phyloP scores from a whole-genome alignment of 441 rosid genomes.

The Hura crepitans region DNA sequence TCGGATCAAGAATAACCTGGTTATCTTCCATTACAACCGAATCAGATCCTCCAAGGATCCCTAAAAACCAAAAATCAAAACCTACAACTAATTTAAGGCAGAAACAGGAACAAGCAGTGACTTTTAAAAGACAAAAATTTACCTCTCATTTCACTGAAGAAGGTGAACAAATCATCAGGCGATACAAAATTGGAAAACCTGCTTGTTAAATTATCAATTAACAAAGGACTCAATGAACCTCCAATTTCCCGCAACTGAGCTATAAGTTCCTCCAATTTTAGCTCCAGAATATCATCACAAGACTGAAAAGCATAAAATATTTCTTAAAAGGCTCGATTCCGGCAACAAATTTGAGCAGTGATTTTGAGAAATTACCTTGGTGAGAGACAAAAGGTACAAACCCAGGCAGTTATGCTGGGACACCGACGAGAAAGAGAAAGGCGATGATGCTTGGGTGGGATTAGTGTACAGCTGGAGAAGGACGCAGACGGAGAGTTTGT shows the following conservation, averaged over 20 bases:
- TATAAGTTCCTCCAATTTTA: slow-evolving; percentile 62
- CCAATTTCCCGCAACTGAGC: slow-evolving; percentile 64
- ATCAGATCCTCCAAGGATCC: slow-evolving; percentile 66
- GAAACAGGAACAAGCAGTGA: background rate
- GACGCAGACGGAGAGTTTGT: slow-evolving; percentile 76
- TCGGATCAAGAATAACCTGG: slow-evolving; percentile 79
- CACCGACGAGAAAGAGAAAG: slow-evolving; percentile 68
- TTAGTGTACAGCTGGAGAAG: slow-evolving; percentile 74
- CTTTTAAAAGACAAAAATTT: slow-evolving; percentile 16
- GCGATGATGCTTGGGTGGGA: slow-evolving; percentile 53
- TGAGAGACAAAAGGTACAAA: slow-evolving; percentile 66
- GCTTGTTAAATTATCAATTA: slow-evolving; percentile 58
- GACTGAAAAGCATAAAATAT: slow-evolving; percentile 42
- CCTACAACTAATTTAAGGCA: slow-evolving; percentile 14
- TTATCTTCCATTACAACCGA: slow-evolving; percentile 63
- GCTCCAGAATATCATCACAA: slow-evolving; percentile 74
- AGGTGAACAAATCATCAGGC: slow-evolving; percentile 75
- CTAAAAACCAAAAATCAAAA: slow-evolving; percentile 30
- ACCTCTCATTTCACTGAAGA: slow-evolving; percentile 82
- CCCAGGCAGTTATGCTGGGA: slow-evolving; percentile 91
- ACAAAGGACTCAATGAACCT: slow-evolving; percentile 56
- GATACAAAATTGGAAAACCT: slow-evolving; percentile 60
- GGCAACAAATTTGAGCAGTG: background rate
- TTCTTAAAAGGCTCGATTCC: background rate
- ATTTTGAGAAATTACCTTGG: slow-evolving; percentile 46